Percentiles rank a stretch among this genome's conserved stretches.
phyloP scores from a whole-genome alignment of 2,329 filamentous ascomycete species.

The Talaromyces sp. region DNA sequence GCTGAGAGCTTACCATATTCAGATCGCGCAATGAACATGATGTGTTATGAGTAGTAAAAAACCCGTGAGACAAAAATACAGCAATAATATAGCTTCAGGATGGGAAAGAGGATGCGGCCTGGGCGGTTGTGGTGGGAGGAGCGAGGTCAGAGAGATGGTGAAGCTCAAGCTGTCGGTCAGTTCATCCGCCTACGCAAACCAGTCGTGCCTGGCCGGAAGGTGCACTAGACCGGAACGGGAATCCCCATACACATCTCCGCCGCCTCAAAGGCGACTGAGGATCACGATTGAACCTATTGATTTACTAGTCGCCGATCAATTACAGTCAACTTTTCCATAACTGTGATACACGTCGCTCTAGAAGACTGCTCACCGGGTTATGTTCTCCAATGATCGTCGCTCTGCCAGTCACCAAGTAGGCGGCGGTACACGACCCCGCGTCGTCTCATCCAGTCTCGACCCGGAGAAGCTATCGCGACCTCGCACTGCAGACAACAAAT shows the following conservation, averaged over 20 bases:
- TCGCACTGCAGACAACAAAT: slow-evolving; percentile 25
- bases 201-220: slow-evolving; percentile 10
- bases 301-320: background rate
- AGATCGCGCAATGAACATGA: slow-evolving; percentile 99
- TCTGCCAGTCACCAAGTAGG: slow-evolving; percentile 28
- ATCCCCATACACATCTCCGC: slow-evolving; percentile 12
- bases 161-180: slow-evolving; percentile 11
- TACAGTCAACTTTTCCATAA: background rate
- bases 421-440: slow-evolving; percentile 33
- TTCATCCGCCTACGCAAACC: slow-evolving; percentile 3
- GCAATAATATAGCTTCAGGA: background rate
- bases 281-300: background rate
- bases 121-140: background rate
- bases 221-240: slow-evolving; percentile 10
- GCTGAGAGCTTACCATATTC: slow-evolving; percentile 79
- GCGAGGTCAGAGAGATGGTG: background rate
- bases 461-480: slow-evolving; percentile 12
- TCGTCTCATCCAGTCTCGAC: slow-evolving; percentile 35
- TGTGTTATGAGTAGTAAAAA: slow-evolving; percentile 42
- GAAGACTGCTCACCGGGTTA: slow-evolving; percentile 20
- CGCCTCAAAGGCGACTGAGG: background rate
- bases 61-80: background rate
- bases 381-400: slow-evolving; percentile 37
- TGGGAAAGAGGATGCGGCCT: background rate
- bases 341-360: background rate